These are phyloP conservation scores for Theobroma cacao DNA, from an alignment of 345 rosid species.

Conservation along the genomic window DNA sequence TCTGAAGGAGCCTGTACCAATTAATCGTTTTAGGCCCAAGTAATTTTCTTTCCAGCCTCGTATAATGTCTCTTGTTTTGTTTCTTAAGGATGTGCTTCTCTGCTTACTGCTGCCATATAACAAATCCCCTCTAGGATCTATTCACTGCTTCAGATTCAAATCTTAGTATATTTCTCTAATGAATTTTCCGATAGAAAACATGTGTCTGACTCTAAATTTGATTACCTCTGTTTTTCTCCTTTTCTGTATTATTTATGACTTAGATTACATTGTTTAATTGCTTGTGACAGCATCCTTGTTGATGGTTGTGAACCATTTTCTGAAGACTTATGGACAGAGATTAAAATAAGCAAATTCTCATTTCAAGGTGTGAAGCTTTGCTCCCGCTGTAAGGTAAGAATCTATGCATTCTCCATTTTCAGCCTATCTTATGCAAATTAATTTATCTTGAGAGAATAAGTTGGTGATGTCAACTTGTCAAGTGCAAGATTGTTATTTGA, in stretches of 20 bases:
- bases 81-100: neutral
- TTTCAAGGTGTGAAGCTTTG: conserved; percentile 73
- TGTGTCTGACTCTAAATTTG: neutral
- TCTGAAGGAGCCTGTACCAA: conserved; percentile 73
- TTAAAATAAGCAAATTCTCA: conserved; percentile 44
- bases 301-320: conserved; percentile 80
- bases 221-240: neutral
- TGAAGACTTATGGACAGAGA: conserved; percentile 85
- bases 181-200: neutral
- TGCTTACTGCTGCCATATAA: neutral
- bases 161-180: neutral
- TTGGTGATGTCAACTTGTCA: neutral
- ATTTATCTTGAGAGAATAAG: neutral
- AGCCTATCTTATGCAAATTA: neutral
- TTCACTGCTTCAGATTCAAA: neutral
- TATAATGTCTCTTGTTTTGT: neutral
- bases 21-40: conserved; percentile 94
- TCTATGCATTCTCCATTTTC: neutral
- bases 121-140: neutral
- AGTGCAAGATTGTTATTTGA: neutral
- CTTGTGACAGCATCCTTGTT: conserved; percentile 63
- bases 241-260: neutral
- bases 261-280: neutral
- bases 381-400: conserved; percentile 77
- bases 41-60: conserved; percentile 22